Base-by-base conservation (phyloP, 345 rosid genomes). In the Viola odorata region DNA sequence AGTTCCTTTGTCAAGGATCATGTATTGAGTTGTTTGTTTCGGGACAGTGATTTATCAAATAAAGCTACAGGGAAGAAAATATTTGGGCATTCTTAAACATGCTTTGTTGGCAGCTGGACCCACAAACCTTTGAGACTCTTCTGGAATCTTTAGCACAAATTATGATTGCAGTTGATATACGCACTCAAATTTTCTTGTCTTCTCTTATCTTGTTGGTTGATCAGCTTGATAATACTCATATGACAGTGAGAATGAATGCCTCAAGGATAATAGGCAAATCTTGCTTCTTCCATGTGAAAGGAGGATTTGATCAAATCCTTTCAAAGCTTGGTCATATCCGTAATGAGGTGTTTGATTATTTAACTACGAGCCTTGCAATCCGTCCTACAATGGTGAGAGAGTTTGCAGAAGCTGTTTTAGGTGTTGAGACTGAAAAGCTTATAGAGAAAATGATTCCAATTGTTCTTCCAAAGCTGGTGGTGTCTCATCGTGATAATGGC, bases 391-490 rank as follows among this genome's bases (percentile, higher is more conserved):
- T 89, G 78, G 86, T 85, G 15, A 89, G 69, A 73, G 98, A 89
- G 87, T 80, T 92, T 79, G 91, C 96, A 14, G 98, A 92, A 84
- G 94, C 91, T 49, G 88, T 84, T 70, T 70, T 82, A 66, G 96
- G 94, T 47, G 74, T 87, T 68, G 95, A 83, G 70, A 80, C 71
- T 55, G 80, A 82, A 69, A 83, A 92, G 61, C 82, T 92, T 53
- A 81, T 83, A 58, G 79, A 65, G 74, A 85, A 75, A 76, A 87
- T 89, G 89, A 73, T 92, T 65, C 98, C 95, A 13, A 74, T 78
- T 66, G 87, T 87, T 74, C 90, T 92, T 73, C 97, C 97, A 67
- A 89, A 87, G 81, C 97, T 92, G 36, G 84, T 92, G 74, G 89
- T 89, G 61, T 83, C 87, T 69, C 80, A 82, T 80, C 80, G 77